Evolutionary conservation across 768 basidiomycete species (phyloP).

Genomic region (Scleroderma citrinum): DNA sequence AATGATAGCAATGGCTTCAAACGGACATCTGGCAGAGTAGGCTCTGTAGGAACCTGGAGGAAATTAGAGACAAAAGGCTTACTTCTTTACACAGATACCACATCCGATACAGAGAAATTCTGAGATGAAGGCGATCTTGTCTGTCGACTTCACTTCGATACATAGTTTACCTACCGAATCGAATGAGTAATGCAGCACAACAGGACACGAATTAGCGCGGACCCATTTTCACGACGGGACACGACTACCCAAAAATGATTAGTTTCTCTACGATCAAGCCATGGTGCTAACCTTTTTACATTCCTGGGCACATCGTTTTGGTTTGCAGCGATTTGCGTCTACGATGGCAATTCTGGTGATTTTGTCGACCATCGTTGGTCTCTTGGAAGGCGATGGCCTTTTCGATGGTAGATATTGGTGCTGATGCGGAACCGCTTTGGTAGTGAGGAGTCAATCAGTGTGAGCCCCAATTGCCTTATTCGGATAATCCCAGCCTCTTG

Average conservation of each 20-base stretch:
- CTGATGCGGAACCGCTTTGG: neutral
- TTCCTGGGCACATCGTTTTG: conserved; percentile 94
- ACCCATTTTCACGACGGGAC: conserved; percentile 99
- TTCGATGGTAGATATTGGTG: neutral
- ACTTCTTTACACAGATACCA: conserved; percentile 99
- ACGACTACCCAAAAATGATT: conserved; percentile 47
- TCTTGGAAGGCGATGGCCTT: neutral
- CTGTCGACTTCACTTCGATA: conserved; percentile 93
- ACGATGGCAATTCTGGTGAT: conserved; percentile 98
- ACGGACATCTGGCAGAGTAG: conserved; percentile 70
- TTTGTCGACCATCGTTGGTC: conserved; percentile 72
- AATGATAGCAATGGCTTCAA: conserved; percentile 98
- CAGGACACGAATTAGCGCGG: conserved; percentile 15
- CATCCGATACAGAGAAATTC: conserved; percentile 99
- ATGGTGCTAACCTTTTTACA: conserved; percentile 77
- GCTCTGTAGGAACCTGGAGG: neutral
- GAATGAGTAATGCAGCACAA: neutral
- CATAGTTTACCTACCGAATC: conserved; percentile 79
- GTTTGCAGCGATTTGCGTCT: conserved; percentile 89
- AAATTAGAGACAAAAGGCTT: conserved; percentile 20
- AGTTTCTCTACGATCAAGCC: conserved; percentile 4
- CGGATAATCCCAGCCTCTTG: neutral
- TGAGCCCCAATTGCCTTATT: neutral
- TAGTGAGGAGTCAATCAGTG: neutral
- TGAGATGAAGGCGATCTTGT: conserved; percentile 98